These are phyloP conservation scores for Tylopilus rubrobrunneus DNA, from an alignment of 768 basidiomycete genomes.

Conservation along the genomic window DNA sequence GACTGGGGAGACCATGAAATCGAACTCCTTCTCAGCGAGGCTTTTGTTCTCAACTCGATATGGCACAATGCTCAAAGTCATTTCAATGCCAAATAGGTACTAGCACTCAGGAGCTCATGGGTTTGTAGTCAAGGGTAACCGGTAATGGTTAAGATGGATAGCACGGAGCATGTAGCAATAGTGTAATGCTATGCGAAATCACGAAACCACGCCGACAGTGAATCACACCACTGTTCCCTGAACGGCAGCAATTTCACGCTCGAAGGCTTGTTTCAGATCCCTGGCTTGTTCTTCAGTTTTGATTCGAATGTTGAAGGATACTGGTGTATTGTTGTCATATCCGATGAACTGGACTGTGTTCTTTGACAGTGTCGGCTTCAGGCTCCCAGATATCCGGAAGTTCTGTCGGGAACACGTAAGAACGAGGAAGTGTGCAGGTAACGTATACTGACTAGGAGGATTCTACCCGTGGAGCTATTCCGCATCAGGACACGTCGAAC, in stretches of 20 bases:
- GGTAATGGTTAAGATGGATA: constrained; percentile 4
- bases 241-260: constrained; percentile 56
- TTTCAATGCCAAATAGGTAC: constrained; percentile 53
- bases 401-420: constrained; percentile 46
- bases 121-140: neutral
- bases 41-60: constrained; percentile 89
- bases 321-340: constrained; percentile 53
- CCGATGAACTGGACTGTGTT: constrained; percentile 64
- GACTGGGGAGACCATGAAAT: constrained; percentile 96
- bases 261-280: constrained; percentile 55
- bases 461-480: constrained; percentile 72
- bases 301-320: constrained; percentile 60
- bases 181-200: constrained; percentile 21
- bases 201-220: neutral
- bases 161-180: constrained; percentile 23
- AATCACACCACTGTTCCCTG: constrained; percentile 15
- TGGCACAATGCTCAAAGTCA: constrained; percentile 94
- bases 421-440: neutral
- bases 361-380: constrained; percentile 51
- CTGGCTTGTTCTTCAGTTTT: constrained; percentile 56
- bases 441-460: constrained; percentile 57
- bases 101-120: neutral
- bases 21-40: constrained; percentile 91
- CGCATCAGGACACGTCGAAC: constrained; percentile 62
- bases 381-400: constrained; percentile 59